Base-by-base conservation (phyloP, 2,329 filamentous ascomycete genomes). In the Pleomassaria siparia region DNA sequence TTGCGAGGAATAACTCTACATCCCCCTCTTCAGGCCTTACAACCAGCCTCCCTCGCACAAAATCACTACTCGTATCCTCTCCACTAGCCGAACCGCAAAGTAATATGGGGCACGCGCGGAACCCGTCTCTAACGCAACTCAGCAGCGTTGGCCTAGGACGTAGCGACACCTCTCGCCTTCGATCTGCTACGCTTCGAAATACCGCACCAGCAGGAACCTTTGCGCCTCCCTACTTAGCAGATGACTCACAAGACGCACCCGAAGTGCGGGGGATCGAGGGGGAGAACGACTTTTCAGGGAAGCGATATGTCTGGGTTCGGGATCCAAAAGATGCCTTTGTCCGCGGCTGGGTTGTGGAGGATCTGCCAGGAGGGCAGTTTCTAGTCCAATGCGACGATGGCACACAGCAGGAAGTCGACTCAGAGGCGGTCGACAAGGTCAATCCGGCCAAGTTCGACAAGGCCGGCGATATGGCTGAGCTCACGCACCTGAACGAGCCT, bases 371-470 rank as follows among this genome's bases (percentile, higher is more conserved):
- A 40, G 84, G 85, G 43, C 80, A 80, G 44, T 78, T 99, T 44
- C 75, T 91, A 29, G 90, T 99, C 21, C 91, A 97, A 71, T 96
- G 89, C 66, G 94, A 97, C 52, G 89, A 96, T 79, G 92, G 91
- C 60, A 88, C 94, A 85, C 90, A 96, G 83, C 86, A 90, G 58
- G 88, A 95, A 66, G 86, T 94, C 42, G 86, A 92, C 57, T 75
- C 82, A 43, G 91, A 97, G 62, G 87, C 85, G 61, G 91, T 96
- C 58, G 95, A 99, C 79, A 97, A 96, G 74, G 95, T 99, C 76
- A 99, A 99, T 73, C 94, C 94, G 39, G 92, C 92, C 64, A 99
- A 99, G 71, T 99, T 99, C 75, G 94, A 99, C 81, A 99, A 96
- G 74, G 92, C 92, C 55, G 91, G 95, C 75, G 95, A 99, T 72